Evolutionary conservation across 805 yeast species (phyloP).

Genomic region (Barnettozyma vustinii): DNA sequence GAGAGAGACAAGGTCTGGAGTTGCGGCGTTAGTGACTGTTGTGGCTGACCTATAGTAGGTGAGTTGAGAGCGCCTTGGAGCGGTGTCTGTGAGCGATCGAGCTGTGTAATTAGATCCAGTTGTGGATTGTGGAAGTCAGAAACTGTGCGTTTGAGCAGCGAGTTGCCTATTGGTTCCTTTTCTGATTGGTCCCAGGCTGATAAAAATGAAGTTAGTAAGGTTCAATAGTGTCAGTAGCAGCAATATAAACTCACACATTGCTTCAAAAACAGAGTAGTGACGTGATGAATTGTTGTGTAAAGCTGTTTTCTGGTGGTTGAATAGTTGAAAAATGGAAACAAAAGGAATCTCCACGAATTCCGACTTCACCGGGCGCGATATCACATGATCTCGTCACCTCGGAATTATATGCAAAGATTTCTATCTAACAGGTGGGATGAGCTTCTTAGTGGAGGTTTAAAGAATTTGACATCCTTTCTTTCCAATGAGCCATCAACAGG

Average conservation of each 20-base stretch:
- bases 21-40: conserved; percentile 3
- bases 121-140: conserved; percentile 7
- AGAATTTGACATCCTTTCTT: neutral
- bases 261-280: neutral
- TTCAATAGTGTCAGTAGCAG: neutral
- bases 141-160: conserved; percentile 5
- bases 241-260: neutral
- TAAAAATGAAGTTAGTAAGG: conserved; percentile 1
- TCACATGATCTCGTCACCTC: neutral
- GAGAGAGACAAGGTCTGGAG: conserved; percentile 5
- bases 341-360: neutral
- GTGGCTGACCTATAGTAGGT: conserved; percentile 3
- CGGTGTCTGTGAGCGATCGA: conserved; percentile 14
- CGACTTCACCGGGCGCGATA: neutral
- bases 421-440: too few relatives aligned
- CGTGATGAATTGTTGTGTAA: neutral
- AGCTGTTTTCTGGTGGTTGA: neutral
- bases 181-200: conserved; percentile 16
- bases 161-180: conserved; percentile 4
- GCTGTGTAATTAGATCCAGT: conserved; percentile 7
- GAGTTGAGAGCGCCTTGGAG: conserved; percentile 14
- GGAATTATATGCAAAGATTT: neutral
- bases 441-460: neutral
- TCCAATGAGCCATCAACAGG: neutral
- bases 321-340: neutral